Percentiles rank a stretch among this genome's conserved stretches.
Conservation (phyloP, 2,329 filamentous ascomycete genomes). For the Aspergillus fructus region DNA sequence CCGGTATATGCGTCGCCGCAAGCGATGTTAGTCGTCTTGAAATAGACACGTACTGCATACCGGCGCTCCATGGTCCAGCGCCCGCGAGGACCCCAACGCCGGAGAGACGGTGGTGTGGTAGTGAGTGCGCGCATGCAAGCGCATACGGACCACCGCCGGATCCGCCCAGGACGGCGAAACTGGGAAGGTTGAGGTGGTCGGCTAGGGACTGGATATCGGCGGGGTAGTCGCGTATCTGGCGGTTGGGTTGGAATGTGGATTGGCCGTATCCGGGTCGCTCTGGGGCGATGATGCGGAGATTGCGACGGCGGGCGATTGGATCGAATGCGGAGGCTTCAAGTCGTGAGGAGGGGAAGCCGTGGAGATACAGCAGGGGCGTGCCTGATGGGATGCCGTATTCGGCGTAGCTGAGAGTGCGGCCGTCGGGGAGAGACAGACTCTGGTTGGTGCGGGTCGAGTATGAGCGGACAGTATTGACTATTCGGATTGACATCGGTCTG, state of each 20-base stretch:
- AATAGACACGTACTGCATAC: conserved; percentile 30
- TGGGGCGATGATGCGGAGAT: conserved; percentile 41
- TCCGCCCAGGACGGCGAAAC: conserved; percentile 46
- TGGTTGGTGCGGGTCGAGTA: conserved; percentile 11
- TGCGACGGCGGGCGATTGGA: conserved; percentile 34
- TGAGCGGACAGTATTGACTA: too few species aligned
- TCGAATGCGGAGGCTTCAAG: conserved; percentile 37
- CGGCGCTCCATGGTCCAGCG: conserved; percentile 33
- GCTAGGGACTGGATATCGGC: conserved; percentile 44
- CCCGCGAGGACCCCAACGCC: conserved; percentile 41
- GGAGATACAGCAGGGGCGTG: conserved; percentile 42
- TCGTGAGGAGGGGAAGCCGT: conserved; percentile 46
- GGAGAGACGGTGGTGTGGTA: conserved; percentile 33
- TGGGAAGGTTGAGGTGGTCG: conserved; percentile 38
- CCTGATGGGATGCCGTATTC: conserved; percentile 39
- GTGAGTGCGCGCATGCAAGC: conserved; percentile 45
- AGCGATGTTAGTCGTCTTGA: background rate
- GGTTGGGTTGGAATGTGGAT: conserved; percentile 39
- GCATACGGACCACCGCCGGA: conserved; percentile 51
- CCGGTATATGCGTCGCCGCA: background rate
- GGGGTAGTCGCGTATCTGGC: conserved; percentile 43
- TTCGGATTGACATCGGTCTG: too few species aligned
- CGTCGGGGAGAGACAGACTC: conserved; percentile 29
- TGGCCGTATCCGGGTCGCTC: conserved; percentile 48
- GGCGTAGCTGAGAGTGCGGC: conserved; percentile 45